A percentile compares a stretch with the other conserved stretches of the same genome.
These are phyloP conservation scores for Monosporascus sp. DNA, from an alignment of 2,329 filamentous ascomycete species.

Conservation along the genomic window DNA sequence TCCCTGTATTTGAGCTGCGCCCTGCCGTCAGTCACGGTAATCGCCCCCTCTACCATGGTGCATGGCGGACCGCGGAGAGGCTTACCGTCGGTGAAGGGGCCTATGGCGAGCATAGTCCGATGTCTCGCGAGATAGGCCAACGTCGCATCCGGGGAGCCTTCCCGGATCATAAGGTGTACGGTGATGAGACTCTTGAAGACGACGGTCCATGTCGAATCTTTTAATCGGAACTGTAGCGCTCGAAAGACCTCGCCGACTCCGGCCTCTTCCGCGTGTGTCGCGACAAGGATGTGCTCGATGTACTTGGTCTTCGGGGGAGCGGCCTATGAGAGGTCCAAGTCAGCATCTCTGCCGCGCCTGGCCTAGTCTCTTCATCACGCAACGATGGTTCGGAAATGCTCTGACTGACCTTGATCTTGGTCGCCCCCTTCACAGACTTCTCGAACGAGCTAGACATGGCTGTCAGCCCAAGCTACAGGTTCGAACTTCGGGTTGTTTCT, in stretches of 20 bases:
- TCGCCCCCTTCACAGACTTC: conserved; percentile 98
- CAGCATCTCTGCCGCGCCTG: conserved; percentile 5
- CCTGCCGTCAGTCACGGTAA: conserved; percentile 14
- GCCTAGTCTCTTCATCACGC: neutral
- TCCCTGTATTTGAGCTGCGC: conserved; percentile 82
- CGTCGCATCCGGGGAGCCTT: conserved; percentile 85
- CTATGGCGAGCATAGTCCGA: conserved; percentile 78
- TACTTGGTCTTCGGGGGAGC: conserved; percentile 98
- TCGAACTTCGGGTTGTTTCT: neutral
- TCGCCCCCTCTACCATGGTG: neutral
- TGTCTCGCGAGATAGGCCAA: conserved; percentile 78
- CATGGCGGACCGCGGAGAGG: conserved; percentile 10
- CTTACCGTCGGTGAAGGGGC: conserved; percentile 87
- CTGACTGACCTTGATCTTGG: conserved; percentile 83
- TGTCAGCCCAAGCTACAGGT: neutral
- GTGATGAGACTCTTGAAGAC: conserved; percentile 97
- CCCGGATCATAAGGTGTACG: conserved; percentile 93
- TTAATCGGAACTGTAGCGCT: conserved; percentile 78
- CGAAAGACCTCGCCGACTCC: conserved; percentile 95
- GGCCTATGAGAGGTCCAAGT: conserved; percentile 50
- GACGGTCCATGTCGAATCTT: conserved; percentile 99
- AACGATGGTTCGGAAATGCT: no score
- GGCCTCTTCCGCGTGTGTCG: conserved; percentile 89
- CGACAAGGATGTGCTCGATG: conserved; percentile 94
- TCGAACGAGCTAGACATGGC: conserved; percentile 85